Conservation (phyloP, 2,329 filamentous ascomycete genomes). For the Ophiostoma ulmi region DNA sequence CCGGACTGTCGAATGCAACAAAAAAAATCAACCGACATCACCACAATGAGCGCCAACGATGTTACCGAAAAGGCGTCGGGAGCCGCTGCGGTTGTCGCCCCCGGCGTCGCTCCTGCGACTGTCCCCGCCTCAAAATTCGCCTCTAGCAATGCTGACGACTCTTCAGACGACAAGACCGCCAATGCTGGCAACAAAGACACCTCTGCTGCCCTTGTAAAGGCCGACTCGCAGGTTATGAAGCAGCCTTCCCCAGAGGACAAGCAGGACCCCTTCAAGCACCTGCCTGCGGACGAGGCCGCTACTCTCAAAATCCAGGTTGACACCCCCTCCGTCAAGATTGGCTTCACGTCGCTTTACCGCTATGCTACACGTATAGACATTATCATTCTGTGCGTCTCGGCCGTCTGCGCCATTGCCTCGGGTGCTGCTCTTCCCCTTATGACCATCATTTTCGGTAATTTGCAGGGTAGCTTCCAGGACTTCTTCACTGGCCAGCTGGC, state of each 20-base stretch:
- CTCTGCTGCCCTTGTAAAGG: constrained; percentile 36
- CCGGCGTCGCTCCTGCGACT: constrained; percentile 23
- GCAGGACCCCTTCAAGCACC: constrained; percentile 53
- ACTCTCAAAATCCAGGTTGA: constrained; percentile 65
- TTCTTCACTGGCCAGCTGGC: constrained; percentile 50
- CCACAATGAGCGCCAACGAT: constrained; percentile 22
- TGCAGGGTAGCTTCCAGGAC: constrained; percentile 65
- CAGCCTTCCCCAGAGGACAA: constrained; percentile 27
- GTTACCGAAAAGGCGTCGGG: constrained; percentile 25
- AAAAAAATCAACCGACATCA: neutral
- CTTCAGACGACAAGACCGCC: constrained; percentile 25
- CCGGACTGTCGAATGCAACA: neutral
- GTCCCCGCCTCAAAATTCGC: constrained; percentile 28
- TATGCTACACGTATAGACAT: constrained; percentile 64
- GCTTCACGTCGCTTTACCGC: constrained; percentile 61
- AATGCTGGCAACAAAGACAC: constrained; percentile 1
- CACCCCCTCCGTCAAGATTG: constrained; percentile 58
- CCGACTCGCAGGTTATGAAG: constrained; percentile 41
- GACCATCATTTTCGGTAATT: constrained; percentile 73
- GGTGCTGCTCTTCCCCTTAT: constrained; percentile 71
- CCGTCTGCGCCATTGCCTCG: constrained; percentile 58
- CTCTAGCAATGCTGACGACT: constrained; percentile 38
- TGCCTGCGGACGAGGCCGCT: constrained; percentile 60
- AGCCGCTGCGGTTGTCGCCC: constrained; percentile 12
- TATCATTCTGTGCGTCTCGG: constrained; percentile 56